Conservation (phyloP, 257 asterid species). For the Lantana camara region DNA sequence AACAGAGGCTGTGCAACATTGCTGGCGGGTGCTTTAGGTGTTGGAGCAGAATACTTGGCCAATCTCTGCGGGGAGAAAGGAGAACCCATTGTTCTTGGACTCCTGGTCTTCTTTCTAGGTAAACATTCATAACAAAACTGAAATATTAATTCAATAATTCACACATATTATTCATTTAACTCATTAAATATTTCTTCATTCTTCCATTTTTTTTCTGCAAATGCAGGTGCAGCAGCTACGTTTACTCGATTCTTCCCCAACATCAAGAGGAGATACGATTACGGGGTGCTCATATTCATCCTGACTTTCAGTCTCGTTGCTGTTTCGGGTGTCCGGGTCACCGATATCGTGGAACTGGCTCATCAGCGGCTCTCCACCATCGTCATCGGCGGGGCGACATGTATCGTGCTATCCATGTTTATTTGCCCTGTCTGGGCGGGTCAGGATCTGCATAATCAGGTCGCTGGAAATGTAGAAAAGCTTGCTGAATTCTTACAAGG, state of each 20-base stretch:
- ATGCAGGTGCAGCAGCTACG: slow-evolving; percentile 62
- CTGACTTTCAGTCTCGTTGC: slow-evolving; percentile 75
- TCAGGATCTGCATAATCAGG: slow-evolving; percentile 58
- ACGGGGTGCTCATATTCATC: slow-evolving; percentile 72
- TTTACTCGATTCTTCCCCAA: slow-evolving; percentile 63
- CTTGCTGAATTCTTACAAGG: slow-evolving; percentile 65
- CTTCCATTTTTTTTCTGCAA: neutral
- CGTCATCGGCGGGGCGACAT: slow-evolving; percentile 61
- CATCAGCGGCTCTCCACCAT: slow-evolving; percentile 67
- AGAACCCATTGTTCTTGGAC: slow-evolving; percentile 65
- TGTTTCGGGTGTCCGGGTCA: slow-evolving; percentile 72
- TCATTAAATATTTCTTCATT: neutral
- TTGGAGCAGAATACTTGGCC: slow-evolving; percentile 79
- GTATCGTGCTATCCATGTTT: slow-evolving; percentile 57
- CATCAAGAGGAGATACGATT: slow-evolving; percentile 67
- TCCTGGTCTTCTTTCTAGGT: slow-evolving; percentile 68
- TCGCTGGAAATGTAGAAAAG: slow-evolving; percentile 52
- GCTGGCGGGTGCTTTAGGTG: slow-evolving; percentile 71
- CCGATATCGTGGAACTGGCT: slow-evolving; percentile 51
- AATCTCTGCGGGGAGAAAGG: slow-evolving; percentile 58
- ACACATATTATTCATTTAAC: neutral
- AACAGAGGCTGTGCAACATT: slow-evolving; percentile 77
- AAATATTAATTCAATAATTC: neutral
- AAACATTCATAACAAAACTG: neutral
- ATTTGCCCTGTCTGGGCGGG: slow-evolving; percentile 92